Percentiles rank a stretch among this genome's conserved stretches.
Evolutionary conservation across 140 eudicot genomes (phyloP).

Genomic region (Eryngium alpinum): DNA sequence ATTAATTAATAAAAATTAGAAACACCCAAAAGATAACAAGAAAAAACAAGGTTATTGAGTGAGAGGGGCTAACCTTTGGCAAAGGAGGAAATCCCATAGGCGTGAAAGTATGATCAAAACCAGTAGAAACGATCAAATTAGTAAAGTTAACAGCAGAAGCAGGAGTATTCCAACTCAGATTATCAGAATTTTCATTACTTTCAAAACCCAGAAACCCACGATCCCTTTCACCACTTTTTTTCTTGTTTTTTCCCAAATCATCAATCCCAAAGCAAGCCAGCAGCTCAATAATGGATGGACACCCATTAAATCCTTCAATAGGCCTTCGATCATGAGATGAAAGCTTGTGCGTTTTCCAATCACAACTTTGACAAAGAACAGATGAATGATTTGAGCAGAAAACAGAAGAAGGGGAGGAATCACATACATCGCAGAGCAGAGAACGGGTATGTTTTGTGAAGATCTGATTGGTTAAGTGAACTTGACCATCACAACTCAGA

Average conservation of each 20-base stretch:
- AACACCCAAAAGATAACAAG: no score
- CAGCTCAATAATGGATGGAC: conserved; percentile 55
- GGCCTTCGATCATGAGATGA: conserved; percentile 59
- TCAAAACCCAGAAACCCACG: conserved; percentile 20
- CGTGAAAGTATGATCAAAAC: conserved; percentile 42
- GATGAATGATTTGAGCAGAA: conserved; percentile 52
- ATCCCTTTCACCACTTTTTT: not conserved
- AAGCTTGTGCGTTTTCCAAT: conserved; percentile 53
- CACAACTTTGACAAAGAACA: conserved; percentile 82
- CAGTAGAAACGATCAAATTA: conserved; percentile 58
- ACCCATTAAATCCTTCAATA: conserved; percentile 67
- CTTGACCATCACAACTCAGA: conserved; percentile 61
- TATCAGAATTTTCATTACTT: conserved; percentile 37
- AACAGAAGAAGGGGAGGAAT: conserved; percentile 61
- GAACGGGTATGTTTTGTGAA: conserved; percentile 71
- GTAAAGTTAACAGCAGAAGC: conserved; percentile 56
- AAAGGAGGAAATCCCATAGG: no score
- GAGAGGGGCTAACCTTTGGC: no score
- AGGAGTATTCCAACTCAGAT: conserved; percentile 77
- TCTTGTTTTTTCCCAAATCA: conserved; percentile 36
- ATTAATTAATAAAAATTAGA: no score
- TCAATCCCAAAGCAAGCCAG: conserved; percentile 59
- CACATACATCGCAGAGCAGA: conserved; percentile 59
- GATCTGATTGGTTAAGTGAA: conserved; percentile 69
- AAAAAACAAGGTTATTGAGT: no score